Percentiles rank a stretch among this genome's conserved stretches.
Evolutionary conservation across 2,329 filamentous ascomycete species (phyloP).

Genomic region (Colletotrichum magnum): DNA sequence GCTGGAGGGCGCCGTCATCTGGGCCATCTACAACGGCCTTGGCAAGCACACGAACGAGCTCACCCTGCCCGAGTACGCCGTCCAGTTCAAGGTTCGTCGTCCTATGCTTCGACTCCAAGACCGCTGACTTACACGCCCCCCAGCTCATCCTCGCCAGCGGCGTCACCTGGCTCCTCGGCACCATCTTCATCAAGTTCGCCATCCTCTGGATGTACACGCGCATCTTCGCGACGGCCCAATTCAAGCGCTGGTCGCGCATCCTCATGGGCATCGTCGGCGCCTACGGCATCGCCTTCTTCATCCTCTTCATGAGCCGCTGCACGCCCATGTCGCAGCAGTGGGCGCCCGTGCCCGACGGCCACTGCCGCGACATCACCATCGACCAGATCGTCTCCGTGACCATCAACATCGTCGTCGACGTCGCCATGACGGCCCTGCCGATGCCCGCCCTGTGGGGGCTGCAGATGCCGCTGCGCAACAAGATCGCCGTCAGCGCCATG

Average conservation of each 20-base stretch:
- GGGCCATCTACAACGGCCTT: conserved; percentile 45
- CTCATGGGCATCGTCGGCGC: conserved; percentile 44
- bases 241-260: conserved; percentile 45
- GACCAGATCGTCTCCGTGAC: conserved; percentile 44
- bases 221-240: conserved; percentile 47
- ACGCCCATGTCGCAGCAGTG: conserved; percentile 49
- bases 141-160: conserved; percentile 45
- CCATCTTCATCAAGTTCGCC: conserved; percentile 49
- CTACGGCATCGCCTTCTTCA: conserved; percentile 48
- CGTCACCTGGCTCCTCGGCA: conserved; percentile 48
- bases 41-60: conserved; percentile 43
- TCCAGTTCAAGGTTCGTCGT: conserved; percentile 32
- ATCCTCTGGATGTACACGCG: conserved; percentile 50
- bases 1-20: conserved; percentile 41
- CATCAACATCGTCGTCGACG: conserved; percentile 47
- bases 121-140: conserved; percentile 2
- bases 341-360: conserved; percentile 49
- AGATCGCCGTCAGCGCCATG: conserved; percentile 49
- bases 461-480: conserved; percentile 55
- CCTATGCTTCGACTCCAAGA: too few relatives aligned
- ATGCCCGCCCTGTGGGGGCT: conserved; percentile 59
- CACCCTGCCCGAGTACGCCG: conserved; percentile 19
- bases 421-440: conserved; percentile 56
- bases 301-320: conserved; percentile 51
- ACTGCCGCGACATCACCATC: conserved; percentile 52